Percentiles rank a stretch among this genome's conserved stretches.
These are phyloP conservation scores for Anthracocystis walkeri DNA, from an alignment of 1,284 basidiomycete genomes.

Conservation along the genomic window DNA sequence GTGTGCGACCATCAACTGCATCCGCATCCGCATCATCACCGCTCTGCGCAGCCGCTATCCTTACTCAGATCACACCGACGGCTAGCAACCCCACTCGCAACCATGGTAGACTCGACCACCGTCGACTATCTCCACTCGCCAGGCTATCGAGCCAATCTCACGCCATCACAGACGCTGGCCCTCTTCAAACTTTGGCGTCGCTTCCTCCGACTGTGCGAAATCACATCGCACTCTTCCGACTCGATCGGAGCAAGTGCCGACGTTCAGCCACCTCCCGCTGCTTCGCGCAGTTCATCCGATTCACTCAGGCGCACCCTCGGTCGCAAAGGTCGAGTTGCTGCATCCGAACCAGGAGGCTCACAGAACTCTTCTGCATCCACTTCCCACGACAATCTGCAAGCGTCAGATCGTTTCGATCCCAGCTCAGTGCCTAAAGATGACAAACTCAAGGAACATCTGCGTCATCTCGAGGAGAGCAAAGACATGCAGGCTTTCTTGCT, in stretches of 20 bases:
- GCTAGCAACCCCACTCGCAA: neutral
- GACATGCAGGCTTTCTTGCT: conserved; percentile 62
- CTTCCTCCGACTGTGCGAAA: conserved; percentile 62
- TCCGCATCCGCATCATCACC: neutral
- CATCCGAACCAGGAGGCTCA: conserved; percentile 29
- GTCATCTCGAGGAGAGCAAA: conserved; percentile 62
- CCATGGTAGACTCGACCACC: conserved; percentile 31
- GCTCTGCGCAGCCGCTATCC: conserved; percentile 1
- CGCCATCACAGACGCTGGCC: conserved; percentile 53
- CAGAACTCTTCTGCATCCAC: conserved; percentile 28
- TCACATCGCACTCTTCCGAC: conserved; percentile 38
- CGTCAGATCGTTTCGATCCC: conserved; percentile 12
- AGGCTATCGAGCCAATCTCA: conserved; percentile 55
- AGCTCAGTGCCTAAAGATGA: conserved; percentile 52
- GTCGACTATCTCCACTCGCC: conserved; percentile 51
- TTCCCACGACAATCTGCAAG: conserved; percentile 21
- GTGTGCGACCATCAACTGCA: no score
- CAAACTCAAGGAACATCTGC: conserved; percentile 61
- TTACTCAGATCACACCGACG: neutral
- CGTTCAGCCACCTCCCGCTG: conserved; percentile 14
- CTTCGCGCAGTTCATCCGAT: conserved; percentile 32
- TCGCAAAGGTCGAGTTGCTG: conserved; percentile 19
- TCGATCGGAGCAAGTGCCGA: conserved; percentile 34
- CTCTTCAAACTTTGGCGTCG: conserved; percentile 64
- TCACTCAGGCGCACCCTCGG: conserved; percentile 25